Base-by-base conservation (phyloP, 768 basidiomycete species). In the Trametes cinnabarina region DNA sequence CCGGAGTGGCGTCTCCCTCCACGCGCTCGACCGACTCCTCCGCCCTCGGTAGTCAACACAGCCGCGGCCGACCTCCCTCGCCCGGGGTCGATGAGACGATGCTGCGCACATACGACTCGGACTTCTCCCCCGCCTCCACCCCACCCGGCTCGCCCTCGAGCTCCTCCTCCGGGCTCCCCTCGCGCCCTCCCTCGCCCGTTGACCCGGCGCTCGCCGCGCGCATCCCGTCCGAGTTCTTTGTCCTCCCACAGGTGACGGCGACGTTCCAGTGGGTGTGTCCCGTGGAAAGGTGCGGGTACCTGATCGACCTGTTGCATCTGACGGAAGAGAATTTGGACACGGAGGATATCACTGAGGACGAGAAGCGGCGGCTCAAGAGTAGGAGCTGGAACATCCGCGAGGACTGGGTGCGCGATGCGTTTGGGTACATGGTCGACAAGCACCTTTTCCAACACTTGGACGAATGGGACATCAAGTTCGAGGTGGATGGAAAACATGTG, bases 241-340 rank as follows among this genome's bases (percentile, higher is more conserved):
- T 65, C 9, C 67, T 71, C 0, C 55, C 61, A 0, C 69, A 84
- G 37, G 76, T 74, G 9, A 67, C 69, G 7, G 76, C 76, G 3
- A 70, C 77, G 26, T 76, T 82, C 58, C 72, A 71, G 20, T 87
- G 86, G 86, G 67, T 70, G 60, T 87, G 86, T 62, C 76, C 78
- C 10, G 63, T 76, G 37, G 64, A 59, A 42, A 65, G 58, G 7
- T 87, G 86, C 67, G 20, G 56, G 5, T 75, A 80, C 57, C 44
- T 61, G 0, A 77, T 86, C 48, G 75, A 86, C 67, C 61, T 87
- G 12, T 69, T 80, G 32, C 57, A 76, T 30, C 69, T 78, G 32
- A 69, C 69, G 4, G 68, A 71, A 14, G 73, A 76, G 23, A 68
- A 78, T 46, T 55, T 80, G 5, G 47, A 44, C 20, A 30, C 19